Percentiles rank a stretch among this genome's conserved stretches.
phyloP scores from a whole-genome alignment of 2,329 filamentous ascomycete species.

The Penicillium carneum region DNA sequence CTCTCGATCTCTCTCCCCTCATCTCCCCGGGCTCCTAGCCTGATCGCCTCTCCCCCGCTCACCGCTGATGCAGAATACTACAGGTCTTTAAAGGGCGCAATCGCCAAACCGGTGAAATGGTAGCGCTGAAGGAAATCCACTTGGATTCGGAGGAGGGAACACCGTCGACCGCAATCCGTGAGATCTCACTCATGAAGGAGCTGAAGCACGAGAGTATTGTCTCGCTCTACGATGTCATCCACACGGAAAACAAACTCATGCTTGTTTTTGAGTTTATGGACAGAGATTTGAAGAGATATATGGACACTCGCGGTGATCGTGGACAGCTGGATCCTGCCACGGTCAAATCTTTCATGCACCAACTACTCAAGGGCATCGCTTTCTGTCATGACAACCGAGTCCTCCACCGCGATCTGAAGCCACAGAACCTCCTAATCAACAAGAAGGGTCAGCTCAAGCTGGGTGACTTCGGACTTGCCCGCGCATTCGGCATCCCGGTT shows the following conservation, averaged over 20 bases:
- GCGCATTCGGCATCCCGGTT: slow-evolving; percentile 94
- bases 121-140: slow-evolving; percentile 97
- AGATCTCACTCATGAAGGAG: slow-evolving; percentile 99
- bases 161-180: slow-evolving; percentile 93
- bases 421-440: slow-evolving; percentile 95
- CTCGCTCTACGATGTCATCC: slow-evolving; percentile 95
- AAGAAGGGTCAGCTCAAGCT: slow-evolving; percentile 88
- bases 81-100: slow-evolving; percentile 99
- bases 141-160: slow-evolving; percentile 98
- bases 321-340: slow-evolving; percentile 86
- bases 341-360: slow-evolving; percentile 99
- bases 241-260: slow-evolving; percentile 99
- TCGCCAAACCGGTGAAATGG: slow-evolving; percentile 92
- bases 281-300: slow-evolving; percentile 96
- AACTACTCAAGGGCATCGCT: slow-evolving; percentile 91
- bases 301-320: slow-evolving; percentile 90
- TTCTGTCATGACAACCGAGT: slow-evolving; percentile 98
- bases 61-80: slow-evolving; percentile 32
- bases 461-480: slow-evolving; percentile 90
- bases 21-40: slow-evolving; percentile 8
- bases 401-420: slow-evolving; percentile 92
- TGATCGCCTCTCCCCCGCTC: slow-evolving; percentile 7
- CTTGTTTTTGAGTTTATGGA: slow-evolving; percentile 99
- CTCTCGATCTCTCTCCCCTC: slow-evolving; percentile 28
- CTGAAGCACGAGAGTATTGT: slow-evolving; percentile 99